Conservation (phyloP, 345 rosid genomes). For the Corchorus capsularis region DNA sequence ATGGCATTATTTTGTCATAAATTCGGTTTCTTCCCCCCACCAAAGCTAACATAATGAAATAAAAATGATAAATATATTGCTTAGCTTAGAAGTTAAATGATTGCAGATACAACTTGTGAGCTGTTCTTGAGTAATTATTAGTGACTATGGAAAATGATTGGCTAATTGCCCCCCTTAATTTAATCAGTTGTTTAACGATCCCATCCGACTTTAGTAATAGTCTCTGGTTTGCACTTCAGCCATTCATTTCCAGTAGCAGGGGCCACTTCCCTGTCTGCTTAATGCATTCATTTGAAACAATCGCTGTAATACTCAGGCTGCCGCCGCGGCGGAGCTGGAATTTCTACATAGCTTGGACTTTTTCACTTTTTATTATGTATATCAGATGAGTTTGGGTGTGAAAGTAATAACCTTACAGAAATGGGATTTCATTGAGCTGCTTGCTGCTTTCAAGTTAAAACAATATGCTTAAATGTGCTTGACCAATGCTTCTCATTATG, state of each 20-base stretch:
- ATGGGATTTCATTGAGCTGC: background rate
- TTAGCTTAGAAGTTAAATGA: constrained; percentile 3
- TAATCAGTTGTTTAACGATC: background rate
- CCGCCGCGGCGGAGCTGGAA: background rate
- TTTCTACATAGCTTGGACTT: no score
- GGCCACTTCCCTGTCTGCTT: background rate
- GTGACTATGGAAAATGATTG: background rate
- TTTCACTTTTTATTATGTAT: no score
- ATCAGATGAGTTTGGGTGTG: no score
- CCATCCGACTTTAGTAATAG: background rate
- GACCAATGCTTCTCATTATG: background rate
- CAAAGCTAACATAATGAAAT: background rate
- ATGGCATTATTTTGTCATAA: constrained; percentile 2
- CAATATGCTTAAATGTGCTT: background rate
- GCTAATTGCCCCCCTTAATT: background rate
- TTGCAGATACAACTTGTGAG: background rate
- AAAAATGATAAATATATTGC: background rate
- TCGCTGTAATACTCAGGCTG: background rate
- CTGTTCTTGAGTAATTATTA: background rate
- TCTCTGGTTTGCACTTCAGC: background rate
- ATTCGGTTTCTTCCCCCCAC: background rate
- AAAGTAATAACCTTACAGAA: no score
- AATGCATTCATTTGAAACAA: background rate
- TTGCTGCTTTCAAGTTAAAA: background rate
- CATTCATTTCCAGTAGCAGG: background rate